Evolutionary conservation across 257 asterid genomes (phyloP), one percentile per base, ranked within the genome.

Genomic region (Solanum clarkiae): DNA sequence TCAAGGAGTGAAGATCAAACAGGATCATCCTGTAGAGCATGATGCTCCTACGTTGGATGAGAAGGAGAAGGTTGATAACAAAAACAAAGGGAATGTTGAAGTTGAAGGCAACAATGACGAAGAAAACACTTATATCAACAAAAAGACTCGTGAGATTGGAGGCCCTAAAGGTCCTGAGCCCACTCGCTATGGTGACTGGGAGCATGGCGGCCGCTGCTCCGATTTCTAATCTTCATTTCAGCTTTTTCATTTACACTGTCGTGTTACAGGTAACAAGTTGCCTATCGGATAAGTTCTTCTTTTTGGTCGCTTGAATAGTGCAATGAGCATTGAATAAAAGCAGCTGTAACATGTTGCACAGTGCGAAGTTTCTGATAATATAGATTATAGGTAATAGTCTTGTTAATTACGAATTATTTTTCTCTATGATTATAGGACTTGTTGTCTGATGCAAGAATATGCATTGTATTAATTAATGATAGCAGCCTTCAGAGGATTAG

Each of bases 131-230:
- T 88, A 53, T 74, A 85, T 89, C 45, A 95, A 95, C 32, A 90
- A 87, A 88, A 66, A 55, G 80, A 92, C 96, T 62, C 95, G 94
- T 47, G 98, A 95, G 87, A 57, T 92, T 80, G 98, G 98, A 17
- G 98, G 98, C 10, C 98, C 98, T 8, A 93, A 91, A 84, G 98
- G 98, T 4, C 98, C 97, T 14, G 97, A 95, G 89, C 98, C 99
- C 44, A 95, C 98, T 22, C 93, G 99, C 79, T 95, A 88, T 90
- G 97, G 97, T 59, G 99, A 95, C 81, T 95, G 98, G 99, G 99
- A 95, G 86, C 90, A 89, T 85, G 90, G 91, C 59, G 98, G 98
- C 20, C 95, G 98, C 74, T 95, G 99, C 93, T 91, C 81, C 29
- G 98, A 94, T 91, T 95, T 95, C 89, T 94, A 89, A 91, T 20